These are phyloP conservation scores for Acacia acuminata DNA, from an alignment of 306 rosid genomes.

Conservation along the genomic window DNA sequence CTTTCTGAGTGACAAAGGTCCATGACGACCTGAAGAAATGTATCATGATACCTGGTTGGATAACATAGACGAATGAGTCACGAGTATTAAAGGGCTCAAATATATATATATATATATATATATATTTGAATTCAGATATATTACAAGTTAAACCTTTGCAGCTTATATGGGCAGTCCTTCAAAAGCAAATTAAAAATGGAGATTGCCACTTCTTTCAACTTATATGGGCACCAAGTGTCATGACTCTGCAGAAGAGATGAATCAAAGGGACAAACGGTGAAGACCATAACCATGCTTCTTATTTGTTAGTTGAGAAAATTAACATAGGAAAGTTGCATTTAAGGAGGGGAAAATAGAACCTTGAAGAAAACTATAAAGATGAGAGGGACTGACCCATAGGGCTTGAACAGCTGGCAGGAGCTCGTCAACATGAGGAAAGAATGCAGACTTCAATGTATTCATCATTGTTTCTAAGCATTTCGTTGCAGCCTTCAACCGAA, in stretches of 20 bases:
- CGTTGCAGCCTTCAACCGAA: not conserved
- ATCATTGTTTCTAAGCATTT: not conserved
- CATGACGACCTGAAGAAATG: constrained; percentile 4
- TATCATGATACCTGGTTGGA: constrained; percentile 16
- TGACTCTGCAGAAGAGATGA: constrained; percentile 6
- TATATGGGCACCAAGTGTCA: not conserved
- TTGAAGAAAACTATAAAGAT: too few species aligned
- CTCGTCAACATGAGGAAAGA: constrained; percentile 11
- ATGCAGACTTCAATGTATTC: not conserved
- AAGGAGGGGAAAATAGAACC: not conserved
- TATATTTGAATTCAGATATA: not conserved
- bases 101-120: too few species aligned
- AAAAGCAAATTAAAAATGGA: constrained; percentile 29
- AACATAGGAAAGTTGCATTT: not conserved
- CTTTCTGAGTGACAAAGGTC: not conserved
- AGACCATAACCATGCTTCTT: not conserved
- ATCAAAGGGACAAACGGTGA: not conserved
- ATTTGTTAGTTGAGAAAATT: not conserved
- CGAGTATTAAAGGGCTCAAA: not conserved
- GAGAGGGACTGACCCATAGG: constrained; percentile 11
- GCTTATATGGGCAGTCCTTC: constrained; percentile 17
- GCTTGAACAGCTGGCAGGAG: constrained; percentile 15
- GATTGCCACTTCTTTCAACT: constrained; percentile 7
- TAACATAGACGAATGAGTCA: not conserved
- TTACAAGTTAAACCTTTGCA: constrained; percentile 10